A percentile compares a stretch with the other conserved stretches of the same genome.
Evolutionary conservation across 2,329 filamentous ascomycete genomes (phyloP).

Genomic region (Calonectria pseudoreteaudii): DNA sequence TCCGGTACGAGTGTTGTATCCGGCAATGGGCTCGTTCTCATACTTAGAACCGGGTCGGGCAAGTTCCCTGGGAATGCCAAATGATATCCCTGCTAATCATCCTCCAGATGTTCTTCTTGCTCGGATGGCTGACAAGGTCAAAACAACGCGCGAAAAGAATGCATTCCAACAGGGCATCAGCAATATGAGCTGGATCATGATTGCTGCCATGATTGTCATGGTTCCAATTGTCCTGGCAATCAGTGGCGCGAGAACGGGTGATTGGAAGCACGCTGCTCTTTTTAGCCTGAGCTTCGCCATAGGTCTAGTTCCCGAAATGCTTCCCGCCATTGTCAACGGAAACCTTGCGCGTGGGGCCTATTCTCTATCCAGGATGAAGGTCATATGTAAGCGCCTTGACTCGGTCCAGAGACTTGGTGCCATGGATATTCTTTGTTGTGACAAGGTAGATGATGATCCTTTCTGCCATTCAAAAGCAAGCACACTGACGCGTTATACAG

Average conservation of each 20-base stretch:
- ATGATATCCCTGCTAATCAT: slow-evolving; percentile 11
- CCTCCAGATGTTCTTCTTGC: slow-evolving; percentile 32
- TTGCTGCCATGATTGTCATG: slow-evolving; percentile 46
- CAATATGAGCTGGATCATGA: slow-evolving; percentile 45
- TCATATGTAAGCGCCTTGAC: slow-evolving; percentile 50
- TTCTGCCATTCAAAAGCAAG: no score
- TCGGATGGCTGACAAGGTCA: slow-evolving; percentile 19
- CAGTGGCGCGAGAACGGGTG: slow-evolving; percentile 31
- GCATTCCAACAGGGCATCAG: slow-evolving; percentile 45
- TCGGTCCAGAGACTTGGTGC: slow-evolving; percentile 46
- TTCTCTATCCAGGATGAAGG: slow-evolving; percentile 47
- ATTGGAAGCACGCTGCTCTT: slow-evolving; percentile 42
- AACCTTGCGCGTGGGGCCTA: slow-evolving; percentile 37
- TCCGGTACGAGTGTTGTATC: slow-evolving; percentile 46
- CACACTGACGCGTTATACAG: background rate
- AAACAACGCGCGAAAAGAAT: slow-evolving; percentile 38
- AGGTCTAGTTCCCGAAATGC: slow-evolving; percentile 46
- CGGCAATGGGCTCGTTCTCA: slow-evolving; percentile 40
- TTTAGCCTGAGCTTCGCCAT: slow-evolving; percentile 47
- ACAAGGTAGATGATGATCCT: slow-evolving; percentile 38
- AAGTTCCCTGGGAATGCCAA: background rate
- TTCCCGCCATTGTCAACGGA: slow-evolving; percentile 45
- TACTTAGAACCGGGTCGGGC: slow-evolving; percentile 28
- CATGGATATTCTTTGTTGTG: slow-evolving; percentile 46
- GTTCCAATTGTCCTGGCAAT: slow-evolving; percentile 37